Evolutionary conservation across 2,329 filamentous ascomycete species (phyloP), one percentile per base, ranked within the genome.

Genomic region (Fusarium mundagurra): DNA sequence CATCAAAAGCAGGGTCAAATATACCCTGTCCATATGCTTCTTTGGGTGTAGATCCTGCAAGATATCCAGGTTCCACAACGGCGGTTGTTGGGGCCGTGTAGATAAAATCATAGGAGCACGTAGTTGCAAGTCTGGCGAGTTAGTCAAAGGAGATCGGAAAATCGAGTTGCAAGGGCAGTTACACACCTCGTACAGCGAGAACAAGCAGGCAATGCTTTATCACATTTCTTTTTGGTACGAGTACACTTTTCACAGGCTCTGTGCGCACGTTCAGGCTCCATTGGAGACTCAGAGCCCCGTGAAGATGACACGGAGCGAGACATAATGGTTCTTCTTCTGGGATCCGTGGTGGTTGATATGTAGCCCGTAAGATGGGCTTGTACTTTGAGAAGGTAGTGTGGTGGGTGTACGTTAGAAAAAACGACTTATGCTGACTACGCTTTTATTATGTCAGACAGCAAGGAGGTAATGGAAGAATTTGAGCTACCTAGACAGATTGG

Each of bases 171-270:
- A 61, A 53, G 22, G 31, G 43, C n/a, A 51, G 11, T 45, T 59
- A 61, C 76, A 50, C 68, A 82, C 81, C 81, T 81, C 33, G 78
- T 80, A 67, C 81, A 83, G 43, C 81, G 76, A 62, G 80, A 81
- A 64, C 81, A 83, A 53, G 80, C 72, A 36, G 81, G 81, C 43
- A 83, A 71, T 39, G 79, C 81, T 76, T 83, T 83, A 75, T 83
- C 81, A 66, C 81, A 83, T 69, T 82, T 83, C 79, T 83, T 83
- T 76, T 83, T 83, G 61, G 81, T 82, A 47, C 81, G 71, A 16
- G 81, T 83, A 73, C 81, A 83, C 70, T 83, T 83, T 71, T 83
- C 81, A 75, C 81, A 83, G 33, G 81, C 81, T 43, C 81, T 76
- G 64, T 82, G 81, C 53, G 81, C 81, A 63, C 81, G 80, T 62